Base-by-base conservation (phyloP, 1,284 basidiomycete species). In the Trametes versicolor region DNA sequence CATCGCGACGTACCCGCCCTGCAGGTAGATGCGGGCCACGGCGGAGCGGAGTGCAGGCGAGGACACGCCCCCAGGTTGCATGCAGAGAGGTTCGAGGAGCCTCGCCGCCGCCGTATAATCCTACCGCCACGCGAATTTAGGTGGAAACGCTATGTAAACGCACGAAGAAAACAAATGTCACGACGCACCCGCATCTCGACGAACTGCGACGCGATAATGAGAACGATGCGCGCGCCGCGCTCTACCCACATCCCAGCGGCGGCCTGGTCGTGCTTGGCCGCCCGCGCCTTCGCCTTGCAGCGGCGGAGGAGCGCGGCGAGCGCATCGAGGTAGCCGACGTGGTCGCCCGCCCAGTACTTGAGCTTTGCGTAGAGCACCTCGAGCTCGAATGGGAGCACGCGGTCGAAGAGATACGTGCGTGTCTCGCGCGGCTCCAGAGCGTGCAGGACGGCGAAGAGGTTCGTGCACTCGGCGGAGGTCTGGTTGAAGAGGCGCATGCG, bases 401-500 rank as follows among this genome's bases (percentile, higher is more conserved):
- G 79, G 34, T 88, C 86, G 70, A 88, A 85, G 52, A 90, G 78
- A 75, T 84, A 87, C 39, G 76, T 69, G 50, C 83, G 82, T 12
- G 84, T 72, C 45, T 83, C 75, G 21, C 76, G 74, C 2, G 89
- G 84, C 67, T 86, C 83, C 61, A 90, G 82, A 41, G 82, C 80
- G 66, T 85, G 82, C 50, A 94, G 84, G 21, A 89, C 88, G n/a
- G 84, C 79, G 76, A 91, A 94, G n/a, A 94, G 83, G 76, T 92
- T 91, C 25, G 86, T 88, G 74, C 89, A 90, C 78, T 95, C 93
- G 23, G 90, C 89, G 1, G 91, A 85, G 19, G 89, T 88, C 74
- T 94, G 93, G 72, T 93, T 93, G 80, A 91, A 91, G 56, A 95
- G 85, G 41, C 92, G 87, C 54, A 95, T 84, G 25, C 93, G 89